Percentiles rank a stretch among this genome's conserved stretches.
Conservation (phyloP, 1,139 yeast genomes). For the Arxiozyma heterogenica region DNA sequence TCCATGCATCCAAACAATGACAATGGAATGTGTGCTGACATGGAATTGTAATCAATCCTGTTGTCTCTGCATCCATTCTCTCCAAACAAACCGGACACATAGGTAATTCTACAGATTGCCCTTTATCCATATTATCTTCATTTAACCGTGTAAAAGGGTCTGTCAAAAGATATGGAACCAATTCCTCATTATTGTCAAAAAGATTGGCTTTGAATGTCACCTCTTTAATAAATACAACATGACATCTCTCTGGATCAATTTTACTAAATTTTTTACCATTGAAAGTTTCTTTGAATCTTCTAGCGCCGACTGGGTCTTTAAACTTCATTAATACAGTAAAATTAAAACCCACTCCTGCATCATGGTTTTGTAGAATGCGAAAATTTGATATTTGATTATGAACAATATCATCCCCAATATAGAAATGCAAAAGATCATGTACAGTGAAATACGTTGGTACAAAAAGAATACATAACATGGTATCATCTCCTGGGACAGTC, state of each 20-base stretch:
- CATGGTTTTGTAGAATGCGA: constrained; percentile 54
- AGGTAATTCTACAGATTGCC: constrained; percentile 52
- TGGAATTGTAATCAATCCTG: constrained; percentile 80
- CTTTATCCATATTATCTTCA: constrained; percentile 1
- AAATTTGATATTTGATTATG: constrained; percentile 59
- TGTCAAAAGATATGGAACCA: constrained; percentile 56
- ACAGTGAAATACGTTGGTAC: constrained; percentile 85
- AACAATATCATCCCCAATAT: constrained; percentile 49
- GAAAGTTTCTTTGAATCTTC: constrained; percentile 52
- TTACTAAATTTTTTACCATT: constrained; percentile 75
- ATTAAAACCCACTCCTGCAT: constrained; percentile 54
- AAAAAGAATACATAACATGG: constrained; percentile 70
- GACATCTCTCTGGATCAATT: constrained; percentile 85
- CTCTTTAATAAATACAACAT: constrained; percentile 60
- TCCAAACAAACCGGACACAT: constrained; percentile 93
- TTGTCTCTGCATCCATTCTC: constrained; percentile 71
- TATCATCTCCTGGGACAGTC: constrained; percentile 43
- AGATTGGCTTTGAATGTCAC: constrained; percentile 33
- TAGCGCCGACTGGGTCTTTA: constrained; percentile 45
- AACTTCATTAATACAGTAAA: constrained; percentile 68
- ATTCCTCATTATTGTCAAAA: constrained; percentile 17
- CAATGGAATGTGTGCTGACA: constrained; percentile 95
- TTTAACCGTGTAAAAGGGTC: constrained; percentile 49
- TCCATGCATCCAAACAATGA: constrained; percentile 81
- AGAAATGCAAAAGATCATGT: constrained; percentile 68